These are phyloP conservation scores for Tephrocybe sp. DNA, from an alignment of 768 basidiomycete genomes.

Conservation along the genomic window DNA sequence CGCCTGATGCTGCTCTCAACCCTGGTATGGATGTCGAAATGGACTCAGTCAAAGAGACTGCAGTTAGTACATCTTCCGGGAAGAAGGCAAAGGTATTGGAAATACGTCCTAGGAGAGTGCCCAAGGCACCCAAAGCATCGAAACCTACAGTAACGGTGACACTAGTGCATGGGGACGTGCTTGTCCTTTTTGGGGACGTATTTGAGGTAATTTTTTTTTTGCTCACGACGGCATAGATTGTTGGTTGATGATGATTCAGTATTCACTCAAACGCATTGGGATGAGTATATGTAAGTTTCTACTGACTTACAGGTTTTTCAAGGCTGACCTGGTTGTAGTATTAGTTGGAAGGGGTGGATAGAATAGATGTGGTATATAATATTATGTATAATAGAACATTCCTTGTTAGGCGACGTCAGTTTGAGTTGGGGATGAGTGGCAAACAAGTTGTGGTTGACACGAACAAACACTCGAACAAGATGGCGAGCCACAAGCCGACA, in stretches of 20 bases:
- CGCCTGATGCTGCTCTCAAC: not conserved
- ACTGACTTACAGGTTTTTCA: not conserved
- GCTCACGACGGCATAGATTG: not conserved
- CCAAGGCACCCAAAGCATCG: not conserved
- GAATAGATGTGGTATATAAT: not conserved
- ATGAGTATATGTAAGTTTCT: constrained; percentile 39
- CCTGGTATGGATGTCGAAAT: not conserved
- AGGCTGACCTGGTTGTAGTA: constrained; percentile 9
- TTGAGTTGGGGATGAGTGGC: constrained; percentile 3
- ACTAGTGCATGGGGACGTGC: constrained; percentile 42
- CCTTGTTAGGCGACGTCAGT: constrained; percentile 8
- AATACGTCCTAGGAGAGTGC: not conserved
- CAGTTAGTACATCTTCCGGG: no score
- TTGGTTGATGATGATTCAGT: constrained; percentile 24
- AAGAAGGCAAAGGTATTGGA: no score
- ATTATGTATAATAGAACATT: not conserved
- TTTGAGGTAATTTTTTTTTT: constrained; percentile 33
- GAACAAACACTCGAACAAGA: constrained; percentile 11
- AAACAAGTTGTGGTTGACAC: constrained; percentile 11
- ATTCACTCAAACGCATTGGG: constrained; percentile 41
- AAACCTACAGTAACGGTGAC: constrained; percentile 26
- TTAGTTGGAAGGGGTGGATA: constrained; percentile 9
- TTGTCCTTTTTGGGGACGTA: constrained; percentile 37
- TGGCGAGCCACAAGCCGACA: constrained; percentile 11
- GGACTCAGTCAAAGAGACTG: not conserved